Base-by-base conservation (phyloP, 768 basidiomycete genomes). In the Macrolepiota dolichaula region DNA sequence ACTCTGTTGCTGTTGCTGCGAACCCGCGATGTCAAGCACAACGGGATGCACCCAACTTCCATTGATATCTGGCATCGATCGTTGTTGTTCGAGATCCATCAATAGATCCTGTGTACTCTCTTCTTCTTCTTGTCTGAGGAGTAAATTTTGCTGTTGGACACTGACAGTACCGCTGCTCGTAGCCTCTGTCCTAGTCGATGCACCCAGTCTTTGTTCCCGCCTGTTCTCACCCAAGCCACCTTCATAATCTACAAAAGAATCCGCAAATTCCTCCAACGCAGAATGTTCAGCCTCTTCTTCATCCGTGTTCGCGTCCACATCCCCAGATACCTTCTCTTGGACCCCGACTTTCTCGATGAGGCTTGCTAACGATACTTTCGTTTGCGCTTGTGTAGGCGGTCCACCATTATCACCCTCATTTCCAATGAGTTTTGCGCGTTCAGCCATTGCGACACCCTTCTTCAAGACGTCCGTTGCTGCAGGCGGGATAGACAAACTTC, bases 41-140 rank as follows among this genome's bases (percentile, higher is more conserved):
- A 32, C 29, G 15, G 58, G 63, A 46, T 62, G 61, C 57, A 65
- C 62, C 68, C 64, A 65, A 24, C 63, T 68, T 53, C 57, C 62
- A 27, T 63, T 64, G 37, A 50, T 37, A 49, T 68, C 68, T 22
- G 46, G 36, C 19, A 62, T 60, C 27, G 37, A 58, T 22, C 60
- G 67, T 61, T 54, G 52, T 10, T 58, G 54, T 49, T 58, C 60
- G 46, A 65, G n/a, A 12, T 76, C 73, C 62, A 67, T 67, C 69
- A 79, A 66, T 12, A 81, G 57, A 68, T 86, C 85, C 67, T 85
- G 85, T 1, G 82, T 82, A 19, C 65, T 77, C 71, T 87, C 85
- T 62, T 87, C 85, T 57, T 86, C 85, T 63, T 87, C 85, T 56
- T 81, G 66, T 38, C 75, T 70, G 44, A 78, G 52, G 22, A 63